These are phyloP conservation scores for Tolypocladium guangdongense DNA, from an alignment of 2,329 filamentous ascomycete genomes.

Conservation along the genomic window DNA sequence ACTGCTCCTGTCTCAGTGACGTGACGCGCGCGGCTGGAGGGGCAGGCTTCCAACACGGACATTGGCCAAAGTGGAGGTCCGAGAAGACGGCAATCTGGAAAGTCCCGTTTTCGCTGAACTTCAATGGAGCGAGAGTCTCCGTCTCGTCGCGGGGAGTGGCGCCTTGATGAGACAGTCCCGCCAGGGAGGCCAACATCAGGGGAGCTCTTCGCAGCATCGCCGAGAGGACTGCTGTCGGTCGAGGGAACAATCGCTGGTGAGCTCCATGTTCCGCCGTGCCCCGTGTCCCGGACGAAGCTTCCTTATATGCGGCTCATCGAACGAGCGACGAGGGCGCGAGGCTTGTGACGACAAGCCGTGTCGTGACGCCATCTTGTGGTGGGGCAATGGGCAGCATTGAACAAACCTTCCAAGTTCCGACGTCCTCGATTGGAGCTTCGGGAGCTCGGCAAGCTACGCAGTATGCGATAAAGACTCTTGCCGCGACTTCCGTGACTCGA, in stretches of 20 bases:
- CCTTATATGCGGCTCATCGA: not conserved
- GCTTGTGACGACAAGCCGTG: not conserved
- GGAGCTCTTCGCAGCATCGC: not conserved
- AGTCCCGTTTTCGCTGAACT: constrained; percentile 30
- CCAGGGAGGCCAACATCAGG: not conserved
- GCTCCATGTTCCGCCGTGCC: not conserved
- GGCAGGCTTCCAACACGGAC: constrained; percentile 22
- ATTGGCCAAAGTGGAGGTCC: constrained; percentile 63
- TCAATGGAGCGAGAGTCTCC: not conserved
- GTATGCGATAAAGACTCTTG: not conserved
- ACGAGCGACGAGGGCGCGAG: not conserved
- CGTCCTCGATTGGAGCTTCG: not conserved
- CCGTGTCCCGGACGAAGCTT: not conserved
- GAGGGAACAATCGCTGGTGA: not conserved
- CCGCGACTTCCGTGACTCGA: not conserved
- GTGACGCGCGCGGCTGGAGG: not conserved
- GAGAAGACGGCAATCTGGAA: constrained; percentile 52
- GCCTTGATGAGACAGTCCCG: not conserved
- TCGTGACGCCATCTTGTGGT: not conserved
- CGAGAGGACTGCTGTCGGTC: not conserved
- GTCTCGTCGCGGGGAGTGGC: not conserved
- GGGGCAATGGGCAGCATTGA: not conserved
- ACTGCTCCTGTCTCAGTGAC: not conserved
- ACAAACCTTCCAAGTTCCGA: no score
- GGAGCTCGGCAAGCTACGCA: not conserved